Evolutionary conservation across 176 grass and related monocot genomes (phyloP).

Genomic region (Carex pumila): DNA sequence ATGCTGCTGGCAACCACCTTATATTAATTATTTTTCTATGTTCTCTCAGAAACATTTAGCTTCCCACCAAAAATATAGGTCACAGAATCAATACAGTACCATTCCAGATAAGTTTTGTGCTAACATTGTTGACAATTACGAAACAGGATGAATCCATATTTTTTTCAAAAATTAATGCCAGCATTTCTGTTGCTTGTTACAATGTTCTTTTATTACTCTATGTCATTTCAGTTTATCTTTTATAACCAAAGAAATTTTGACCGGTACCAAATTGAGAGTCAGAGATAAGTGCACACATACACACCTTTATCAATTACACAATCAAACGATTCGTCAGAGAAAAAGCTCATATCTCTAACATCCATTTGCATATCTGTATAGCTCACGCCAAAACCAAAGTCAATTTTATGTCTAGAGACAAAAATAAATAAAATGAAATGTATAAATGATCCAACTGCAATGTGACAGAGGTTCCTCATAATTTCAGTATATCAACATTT

Average conservation of each 20-base stretch:
- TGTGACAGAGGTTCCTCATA: background rate
- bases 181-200: background rate
- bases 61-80: background rate
- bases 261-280: background rate
- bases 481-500: background rate
- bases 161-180: background rate
- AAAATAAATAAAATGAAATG: background rate
- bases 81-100: background rate
- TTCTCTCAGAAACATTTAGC: background rate
- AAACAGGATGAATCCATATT: background rate
- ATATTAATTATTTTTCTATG: background rate
- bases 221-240: background rate
- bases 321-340: slow-evolving; percentile 82
- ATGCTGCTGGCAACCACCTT: background rate
- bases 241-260: background rate
- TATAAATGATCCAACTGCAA: background rate
- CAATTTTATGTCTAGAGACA: background rate
- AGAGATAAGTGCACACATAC: slow-evolving; percentile 10
- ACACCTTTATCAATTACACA: slow-evolving; percentile 97
- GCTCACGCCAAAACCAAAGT: background rate
- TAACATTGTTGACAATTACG: background rate
- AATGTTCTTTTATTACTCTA: background rate
- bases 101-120: background rate
- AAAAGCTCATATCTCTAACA: slow-evolving; percentile 87
- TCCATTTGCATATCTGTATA: slow-evolving; percentile 88